These are phyloP conservation scores for Catharanthus roseus DNA, from an alignment of 257 asterid genomes.

Conservation along the genomic window DNA sequence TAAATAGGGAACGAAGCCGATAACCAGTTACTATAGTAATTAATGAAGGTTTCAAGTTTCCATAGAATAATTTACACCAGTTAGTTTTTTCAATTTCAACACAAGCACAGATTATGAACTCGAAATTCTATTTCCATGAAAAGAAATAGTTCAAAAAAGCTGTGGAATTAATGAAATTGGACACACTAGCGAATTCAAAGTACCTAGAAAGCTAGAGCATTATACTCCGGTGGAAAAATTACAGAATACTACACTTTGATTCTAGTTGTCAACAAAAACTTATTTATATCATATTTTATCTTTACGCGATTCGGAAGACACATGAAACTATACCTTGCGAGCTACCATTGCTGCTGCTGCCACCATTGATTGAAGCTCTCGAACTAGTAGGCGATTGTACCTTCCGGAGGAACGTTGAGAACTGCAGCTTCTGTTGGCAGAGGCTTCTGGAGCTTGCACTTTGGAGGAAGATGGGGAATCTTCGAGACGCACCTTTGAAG, in stretches of 20 bases:
- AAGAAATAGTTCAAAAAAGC: background rate
- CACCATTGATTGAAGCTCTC: constrained; percentile 40
- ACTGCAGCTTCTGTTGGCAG: constrained; percentile 39
- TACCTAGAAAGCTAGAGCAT: background rate
- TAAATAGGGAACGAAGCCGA: background rate
- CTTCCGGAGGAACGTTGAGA: constrained; percentile 59
- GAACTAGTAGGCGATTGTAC: constrained; percentile 30
- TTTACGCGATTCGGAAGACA: background rate
- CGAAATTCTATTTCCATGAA: background rate
- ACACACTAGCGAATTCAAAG: background rate
- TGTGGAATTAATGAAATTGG: background rate
- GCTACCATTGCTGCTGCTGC: constrained; percentile 33
- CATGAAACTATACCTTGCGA: constrained; percentile 47
- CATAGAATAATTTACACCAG: background rate
- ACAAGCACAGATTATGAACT: too few relatives aligned
- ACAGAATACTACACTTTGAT: background rate
- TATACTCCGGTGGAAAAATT: background rate
- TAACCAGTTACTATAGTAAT: background rate
- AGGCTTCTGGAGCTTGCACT: constrained; percentile 17
- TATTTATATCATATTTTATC: too few relatives aligned
- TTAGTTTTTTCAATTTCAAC: background rate
- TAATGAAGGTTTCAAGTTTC: too few relatives aligned
- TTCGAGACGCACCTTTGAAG: constrained; percentile 34
- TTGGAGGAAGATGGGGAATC: constrained; percentile 28
- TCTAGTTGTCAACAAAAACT: background rate